Percentiles rank a stretch among this genome's conserved stretches.
These are phyloP conservation scores for Flagelloscypha sp. DNA, from an alignment of 768 basidiomycete genomes.

Conservation along the genomic window DNA sequence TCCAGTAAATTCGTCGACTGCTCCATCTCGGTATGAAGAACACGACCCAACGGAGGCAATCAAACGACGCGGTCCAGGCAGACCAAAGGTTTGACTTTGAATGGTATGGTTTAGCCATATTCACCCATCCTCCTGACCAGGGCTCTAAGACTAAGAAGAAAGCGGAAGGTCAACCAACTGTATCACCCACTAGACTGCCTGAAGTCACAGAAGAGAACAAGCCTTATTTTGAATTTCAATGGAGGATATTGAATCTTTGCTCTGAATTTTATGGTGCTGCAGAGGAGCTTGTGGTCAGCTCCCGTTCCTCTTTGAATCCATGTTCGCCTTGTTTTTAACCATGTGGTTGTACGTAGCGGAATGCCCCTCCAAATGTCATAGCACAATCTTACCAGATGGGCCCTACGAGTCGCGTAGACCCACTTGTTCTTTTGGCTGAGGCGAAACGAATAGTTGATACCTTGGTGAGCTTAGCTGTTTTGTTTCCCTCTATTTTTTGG, in stretches of 20 bases:
- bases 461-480: slow-evolving; percentile 38
- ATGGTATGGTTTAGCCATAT: no score
- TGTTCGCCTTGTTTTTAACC: slow-evolving; percentile 13
- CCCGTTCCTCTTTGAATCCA: no score
- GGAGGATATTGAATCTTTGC: slow-evolving; percentile 75
- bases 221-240: slow-evolving; percentile 80
- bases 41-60: no score
- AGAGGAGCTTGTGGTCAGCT: slow-evolving; percentile 75
- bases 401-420: slow-evolving; percentile 61
- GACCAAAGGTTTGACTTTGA: no score
- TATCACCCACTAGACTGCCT: no score
- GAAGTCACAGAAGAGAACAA: slow-evolving; percentile 65
- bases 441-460: slow-evolving; percentile 74
- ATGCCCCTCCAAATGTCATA: slow-evolving; percentile 64
- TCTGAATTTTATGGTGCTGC: slow-evolving; percentile 82
- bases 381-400: slow-evolving; percentile 78
- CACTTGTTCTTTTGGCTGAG: slow-evolving; percentile 62
- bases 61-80: no score
- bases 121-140: no score
- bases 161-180: no score
- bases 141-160: no score
- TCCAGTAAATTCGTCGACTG: no score
- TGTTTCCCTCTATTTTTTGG: slow-evolving; percentile 8
- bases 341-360: no score
- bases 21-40: no score